A percentile compares a stretch with the other conserved stretches of the same genome.
Conservation (phyloP, 2,329 filamentous ascomycete species). For the Ceratocystis papillata region DNA sequence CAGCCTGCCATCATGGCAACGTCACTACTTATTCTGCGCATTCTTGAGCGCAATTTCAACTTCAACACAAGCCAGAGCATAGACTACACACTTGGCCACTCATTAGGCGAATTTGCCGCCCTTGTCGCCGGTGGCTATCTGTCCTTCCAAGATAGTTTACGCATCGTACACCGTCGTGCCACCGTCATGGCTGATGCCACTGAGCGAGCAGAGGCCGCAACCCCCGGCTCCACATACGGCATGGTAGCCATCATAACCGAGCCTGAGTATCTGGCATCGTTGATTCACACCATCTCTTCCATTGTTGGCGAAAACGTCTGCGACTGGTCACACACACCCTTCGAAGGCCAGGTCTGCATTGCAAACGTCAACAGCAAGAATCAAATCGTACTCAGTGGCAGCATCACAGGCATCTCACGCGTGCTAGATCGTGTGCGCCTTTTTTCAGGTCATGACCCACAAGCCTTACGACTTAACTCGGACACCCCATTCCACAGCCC, state of each 20-base stretch:
- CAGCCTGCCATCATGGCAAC: conserved; percentile 96
- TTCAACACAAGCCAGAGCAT: conserved; percentile 61
- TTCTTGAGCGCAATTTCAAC: conserved; percentile 74
- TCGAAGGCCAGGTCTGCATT: conserved; percentile 69
- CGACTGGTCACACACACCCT: conserved; percentile 43
- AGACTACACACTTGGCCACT: conserved; percentile 80
- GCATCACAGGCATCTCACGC: conserved; percentile 67
- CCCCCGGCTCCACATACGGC: conserved; percentile 67
- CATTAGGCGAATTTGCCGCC: conserved; percentile 84
- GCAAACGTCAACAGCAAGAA: conserved; percentile 95
- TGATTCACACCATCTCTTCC: conserved; percentile 65
- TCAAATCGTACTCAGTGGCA: conserved; percentile 88
- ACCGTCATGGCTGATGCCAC: conserved; percentile 76
- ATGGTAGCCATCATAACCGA: conserved; percentile 93
- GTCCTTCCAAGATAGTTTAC: conserved; percentile 63
- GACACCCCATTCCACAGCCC: conserved; percentile 87
- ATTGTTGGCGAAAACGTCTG: conserved; percentile 42
- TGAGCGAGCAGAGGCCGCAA: conserved; percentile 49
- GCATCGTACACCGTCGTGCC: conserved; percentile 64
- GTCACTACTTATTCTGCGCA: conserved; percentile 75
- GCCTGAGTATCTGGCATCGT: conserved; percentile 56
- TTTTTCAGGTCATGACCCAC: conserved; percentile 82
- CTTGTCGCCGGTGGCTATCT: conserved; percentile 77
- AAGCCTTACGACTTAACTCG: conserved; percentile 74
- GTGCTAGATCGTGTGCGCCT: conserved; percentile 76